These are phyloP conservation scores for Pisolithus albus DNA, from an alignment of 768 basidiomycete genomes.

Conservation along the genomic window DNA sequence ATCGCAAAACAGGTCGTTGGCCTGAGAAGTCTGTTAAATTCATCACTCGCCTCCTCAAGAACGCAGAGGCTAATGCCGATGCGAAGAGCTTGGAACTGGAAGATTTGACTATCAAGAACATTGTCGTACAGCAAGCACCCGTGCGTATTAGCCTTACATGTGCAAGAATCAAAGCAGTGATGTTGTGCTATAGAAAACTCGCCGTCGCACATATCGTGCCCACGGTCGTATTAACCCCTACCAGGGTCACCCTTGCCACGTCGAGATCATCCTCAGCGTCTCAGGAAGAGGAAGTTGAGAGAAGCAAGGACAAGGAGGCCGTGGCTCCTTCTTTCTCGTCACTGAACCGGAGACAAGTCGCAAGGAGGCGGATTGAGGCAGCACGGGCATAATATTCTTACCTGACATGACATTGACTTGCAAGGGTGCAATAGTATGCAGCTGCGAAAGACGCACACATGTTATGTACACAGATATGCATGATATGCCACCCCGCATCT, in stretches of 20 bases:
- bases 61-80: conserved; percentile 98
- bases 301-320: conserved; percentile 75
- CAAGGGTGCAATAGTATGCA: conserved; percentile 10
- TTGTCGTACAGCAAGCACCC: conserved; percentile 97
- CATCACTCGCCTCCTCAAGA: conserved; percentile 91
- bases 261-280: conserved; percentile 87
- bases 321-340: conserved; percentile 47
- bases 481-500: conserved; percentile 15
- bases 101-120: conserved; percentile 91
- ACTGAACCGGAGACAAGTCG: conserved; percentile 80
- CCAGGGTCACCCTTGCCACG: conserved; percentile 95
- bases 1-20: conserved; percentile 80
- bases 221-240: conserved; percentile 99
- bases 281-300: conserved; percentile 81
- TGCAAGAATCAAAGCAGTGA: conserved; percentile 1
- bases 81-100: conserved; percentile 93
- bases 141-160: conserved; percentile 40
- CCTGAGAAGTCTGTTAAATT: conserved; percentile 98
- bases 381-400: conserved; percentile 45
- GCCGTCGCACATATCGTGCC: conserved; percentile 97
- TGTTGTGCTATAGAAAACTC: conserved; percentile 69
- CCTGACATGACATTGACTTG: conserved; percentile 5
- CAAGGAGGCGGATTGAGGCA: conserved; percentile 84
- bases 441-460: conserved; percentile 10
- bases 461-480: conserved; percentile 27